A percentile compares a stretch with the other conserved stretches of the same genome.
These are phyloP conservation scores for sunflower (Helianthus annuus) DNA, from an alignment of 129 eudicot species.

Conservation along the genomic window HanXRQr2.0-SUNRISE NC_035442.2:108264381-108264880, in stretches of 20 bases:
- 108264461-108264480: conserved; percentile 40
- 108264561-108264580: conserved; percentile 69
- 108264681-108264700: conserved; percentile 86
- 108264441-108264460: conserved; percentile 38
- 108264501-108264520: conserved; percentile 71
- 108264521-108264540: conserved; percentile 90
- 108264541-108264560: conserved; percentile 98
- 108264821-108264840: background rate
- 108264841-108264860: conserved; percentile 1
- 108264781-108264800: conserved; percentile 88
- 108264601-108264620: conserved; percentile 98
- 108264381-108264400: conserved; percentile 49
- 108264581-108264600: conserved; percentile 70
- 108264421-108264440: conserved; percentile 38
- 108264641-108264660: conserved; percentile 71
- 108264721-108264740: conserved; percentile 80
- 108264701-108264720: conserved; percentile 79
- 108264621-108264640: conserved; percentile 95
- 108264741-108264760: conserved; percentile 98
- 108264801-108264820: conserved; percentile 97
- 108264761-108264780: conserved; percentile 94
- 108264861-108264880: background rate
- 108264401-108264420: conserved; percentile 60
- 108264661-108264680: conserved; percentile 88
- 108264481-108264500: conserved; percentile 61